These are phyloP conservation scores for Sporothrix luriei DNA, from an alignment of 2,329 filamentous ascomycete species.

Conservation along the genomic window DNA sequence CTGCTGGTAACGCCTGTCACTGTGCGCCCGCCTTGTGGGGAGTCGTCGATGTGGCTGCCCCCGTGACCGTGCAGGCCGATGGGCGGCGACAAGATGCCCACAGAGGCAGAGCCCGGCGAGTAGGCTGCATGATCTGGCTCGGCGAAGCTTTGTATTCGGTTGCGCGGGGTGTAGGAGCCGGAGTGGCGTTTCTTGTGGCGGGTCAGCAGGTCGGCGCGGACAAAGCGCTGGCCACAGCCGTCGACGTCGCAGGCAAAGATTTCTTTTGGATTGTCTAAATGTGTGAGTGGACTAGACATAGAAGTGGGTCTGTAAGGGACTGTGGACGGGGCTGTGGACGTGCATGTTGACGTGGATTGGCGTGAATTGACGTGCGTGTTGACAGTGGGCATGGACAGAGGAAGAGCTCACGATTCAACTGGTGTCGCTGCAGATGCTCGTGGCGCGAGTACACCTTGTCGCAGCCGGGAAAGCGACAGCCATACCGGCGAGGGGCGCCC, in stretches of 20 bases:
- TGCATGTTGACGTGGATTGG: constrained; percentile 19
- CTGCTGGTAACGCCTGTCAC: neutral
- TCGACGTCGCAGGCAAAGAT: constrained; percentile 77
- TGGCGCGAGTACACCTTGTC: constrained; percentile 79
- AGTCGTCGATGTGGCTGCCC: neutral
- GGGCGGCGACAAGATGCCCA: constrained; percentile 35
- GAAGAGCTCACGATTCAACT: constrained; percentile 67
- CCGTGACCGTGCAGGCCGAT: constrained; percentile 32
- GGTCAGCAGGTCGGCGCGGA: constrained; percentile 74
- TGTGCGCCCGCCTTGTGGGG: neutral
- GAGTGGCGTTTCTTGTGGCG: constrained; percentile 68
- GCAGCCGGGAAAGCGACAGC: constrained; percentile 70
- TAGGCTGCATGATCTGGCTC: constrained; percentile 38
- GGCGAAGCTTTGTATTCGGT: constrained; percentile 54
- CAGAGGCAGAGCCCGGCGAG: neutral
- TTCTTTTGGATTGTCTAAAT: constrained; percentile 74
- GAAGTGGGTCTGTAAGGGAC: neutral
- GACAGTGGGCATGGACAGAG: too few species aligned
- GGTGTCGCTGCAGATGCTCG: constrained; percentile 79
- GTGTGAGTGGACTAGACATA: neutral
- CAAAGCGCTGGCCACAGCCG: constrained; percentile 74
- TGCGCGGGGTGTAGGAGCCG: constrained; percentile 55
- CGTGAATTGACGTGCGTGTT: neutral
- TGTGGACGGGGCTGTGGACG: constrained; percentile 13
- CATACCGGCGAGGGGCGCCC: constrained; percentile 56